These are phyloP conservation scores for Cyclotella choctawhatcheeana DNA, from an alignment of 108 stramenopile genomes.

Conservation along the genomic window DNA sequence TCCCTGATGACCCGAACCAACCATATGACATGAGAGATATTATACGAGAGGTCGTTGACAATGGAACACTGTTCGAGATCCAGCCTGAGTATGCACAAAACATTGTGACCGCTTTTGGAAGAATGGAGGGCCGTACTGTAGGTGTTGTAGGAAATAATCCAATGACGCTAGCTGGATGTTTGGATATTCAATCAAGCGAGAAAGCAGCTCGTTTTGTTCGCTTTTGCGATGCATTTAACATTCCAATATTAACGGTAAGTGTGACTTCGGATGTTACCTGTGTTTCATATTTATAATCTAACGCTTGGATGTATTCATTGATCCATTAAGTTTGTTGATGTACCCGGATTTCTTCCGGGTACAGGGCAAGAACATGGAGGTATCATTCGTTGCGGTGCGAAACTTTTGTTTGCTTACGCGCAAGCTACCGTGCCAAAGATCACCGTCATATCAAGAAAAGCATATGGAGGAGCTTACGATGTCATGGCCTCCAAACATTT, in stretches of 20 bases:
- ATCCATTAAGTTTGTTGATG: conserved; percentile 93
- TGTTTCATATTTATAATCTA: no score
- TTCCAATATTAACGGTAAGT: conserved; percentile 90
- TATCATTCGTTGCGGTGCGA: conserved; percentile 98
- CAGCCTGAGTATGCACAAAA: conserved; percentile 96
- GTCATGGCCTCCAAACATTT: conserved; percentile 99
- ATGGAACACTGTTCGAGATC: conserved; percentile 95
- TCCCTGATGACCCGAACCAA: conserved; percentile 98
- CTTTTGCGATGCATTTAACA: conserved; percentile 98
- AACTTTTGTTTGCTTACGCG: conserved; percentile 98
- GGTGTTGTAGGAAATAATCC: conserved; percentile 99
- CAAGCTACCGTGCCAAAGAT: conserved; percentile 98
- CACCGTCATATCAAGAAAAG: conserved; percentile 99
- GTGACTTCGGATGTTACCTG: no score
- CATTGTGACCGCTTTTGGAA: conserved; percentile 95
- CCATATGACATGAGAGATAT: conserved; percentile 95
- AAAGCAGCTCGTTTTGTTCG: conserved; percentile 99
- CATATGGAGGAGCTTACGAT: conserved; percentile 99
- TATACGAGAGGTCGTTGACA: conserved; percentile 91
- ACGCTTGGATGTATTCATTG: no score
- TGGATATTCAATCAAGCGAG: conserved; percentile 95
- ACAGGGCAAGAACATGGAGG: conserved; percentile 91
- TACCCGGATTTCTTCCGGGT: conserved; percentile 99
- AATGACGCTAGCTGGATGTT: conserved; percentile 94
- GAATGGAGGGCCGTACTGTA: conserved; percentile 95